These are phyloP conservation scores for Halteria grandinella DNA, from an alignment of 73 alveolate genomes.

Conservation along the genomic window DNA sequence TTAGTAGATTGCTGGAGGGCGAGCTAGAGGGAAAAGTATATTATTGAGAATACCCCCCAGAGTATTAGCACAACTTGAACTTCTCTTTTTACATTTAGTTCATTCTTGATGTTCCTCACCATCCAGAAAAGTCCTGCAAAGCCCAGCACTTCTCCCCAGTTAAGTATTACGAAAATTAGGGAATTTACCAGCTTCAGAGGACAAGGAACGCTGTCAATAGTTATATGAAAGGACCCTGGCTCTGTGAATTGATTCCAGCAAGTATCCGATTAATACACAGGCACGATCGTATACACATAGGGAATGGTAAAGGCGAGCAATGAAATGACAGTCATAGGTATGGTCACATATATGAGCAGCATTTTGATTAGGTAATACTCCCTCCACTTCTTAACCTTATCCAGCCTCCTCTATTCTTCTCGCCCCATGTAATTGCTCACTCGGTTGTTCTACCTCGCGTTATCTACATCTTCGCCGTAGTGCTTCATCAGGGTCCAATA, in stretches of 20 bases:
- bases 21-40: conserved; percentile 2
- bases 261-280: conserved; percentile 25
- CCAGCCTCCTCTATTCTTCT: conserved; percentile 10
- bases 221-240: not conserved
- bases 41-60: conserved; percentile 16
- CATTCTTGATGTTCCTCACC: conserved; percentile 27
- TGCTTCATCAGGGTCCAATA: conserved; percentile 20
- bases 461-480: conserved; percentile 8
- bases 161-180: not conserved
- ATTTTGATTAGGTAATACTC: not conserved
- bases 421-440: not conserved
- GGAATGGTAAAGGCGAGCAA: not conserved
- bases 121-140: conserved; percentile 11
- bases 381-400: conserved; percentile 21
- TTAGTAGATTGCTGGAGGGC: not conserved
- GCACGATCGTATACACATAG: conserved; percentile 9
- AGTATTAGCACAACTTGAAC: not conserved
- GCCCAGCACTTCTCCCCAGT: conserved; percentile 21
- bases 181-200: conserved; percentile 3
- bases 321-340: not conserved
- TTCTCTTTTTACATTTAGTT: conserved; percentile 11
- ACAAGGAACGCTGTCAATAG: not conserved
- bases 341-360: not conserved
- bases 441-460: no score
- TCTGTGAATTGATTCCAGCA: conserved; percentile 16